A percentile compares a stretch with the other conserved stretches of the same genome.
Evolutionary conservation across 805 yeast genomes (phyloP).

Genomic region (Monosporozyma aquatica): DNA sequence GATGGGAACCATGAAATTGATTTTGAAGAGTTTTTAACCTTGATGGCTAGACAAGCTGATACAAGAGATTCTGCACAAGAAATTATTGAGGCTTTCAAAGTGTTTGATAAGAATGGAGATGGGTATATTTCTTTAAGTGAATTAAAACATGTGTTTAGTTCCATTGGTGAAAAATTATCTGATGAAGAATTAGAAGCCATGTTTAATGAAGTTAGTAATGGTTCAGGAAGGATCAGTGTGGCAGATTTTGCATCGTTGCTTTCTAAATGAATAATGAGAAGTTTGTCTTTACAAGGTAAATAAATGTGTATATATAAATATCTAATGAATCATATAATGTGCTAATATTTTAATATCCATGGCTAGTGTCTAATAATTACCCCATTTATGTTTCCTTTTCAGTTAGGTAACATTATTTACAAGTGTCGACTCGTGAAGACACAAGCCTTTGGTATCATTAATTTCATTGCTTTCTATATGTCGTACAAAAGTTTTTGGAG

Average conservation of each 20-base stretch:
- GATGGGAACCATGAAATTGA: conserved; percentile 88
- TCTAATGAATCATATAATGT: too few relatives aligned
- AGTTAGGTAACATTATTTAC: too few relatives aligned
- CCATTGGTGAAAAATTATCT: conserved; percentile 90
- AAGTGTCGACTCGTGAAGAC: too few relatives aligned
- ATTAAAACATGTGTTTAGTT: conserved; percentile 88
- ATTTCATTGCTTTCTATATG: background rate
- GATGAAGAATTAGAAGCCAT: conserved; percentile 95
- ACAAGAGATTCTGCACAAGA: conserved; percentile 96
- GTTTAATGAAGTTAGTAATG: conserved; percentile 89
- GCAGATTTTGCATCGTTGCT: conserved; percentile 88
- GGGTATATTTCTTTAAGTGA: conserved; percentile 94
- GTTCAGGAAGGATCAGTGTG: conserved; percentile 93
- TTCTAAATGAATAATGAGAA: conserved; percentile 43
- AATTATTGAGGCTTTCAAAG: conserved; percentile 94
- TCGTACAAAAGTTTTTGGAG: too few relatives aligned
- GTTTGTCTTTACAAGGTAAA: too few relatives aligned
- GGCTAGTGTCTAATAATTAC: too few relatives aligned
- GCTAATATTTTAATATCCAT: too few relatives aligned
- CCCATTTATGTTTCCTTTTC: too few relatives aligned
- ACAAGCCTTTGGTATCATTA: too few relatives aligned
- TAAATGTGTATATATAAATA: background rate
- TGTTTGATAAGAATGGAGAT: conserved; percentile 91
- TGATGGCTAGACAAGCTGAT: conserved; percentile 86
- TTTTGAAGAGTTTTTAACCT: conserved; percentile 69